phyloP scores from a whole-genome alignment of 164 flowering plant genomes.

The Annona cherimola region DNA sequence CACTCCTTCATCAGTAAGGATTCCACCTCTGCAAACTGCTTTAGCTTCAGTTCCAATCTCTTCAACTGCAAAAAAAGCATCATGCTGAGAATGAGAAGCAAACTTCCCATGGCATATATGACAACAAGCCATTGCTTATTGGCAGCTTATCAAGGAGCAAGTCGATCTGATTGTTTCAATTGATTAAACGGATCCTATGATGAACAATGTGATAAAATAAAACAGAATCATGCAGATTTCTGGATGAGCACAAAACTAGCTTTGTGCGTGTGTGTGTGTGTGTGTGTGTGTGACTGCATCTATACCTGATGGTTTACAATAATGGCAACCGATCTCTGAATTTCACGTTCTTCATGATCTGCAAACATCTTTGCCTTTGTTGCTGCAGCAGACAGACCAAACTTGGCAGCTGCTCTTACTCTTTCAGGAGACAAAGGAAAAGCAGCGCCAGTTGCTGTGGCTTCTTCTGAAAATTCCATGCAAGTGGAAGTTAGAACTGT shows the following conservation, averaged over 20 bases:
- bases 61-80: slow-evolving; percentile 49
- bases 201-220: neutral
- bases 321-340: slow-evolving; percentile 86
- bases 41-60: slow-evolving; percentile 86
- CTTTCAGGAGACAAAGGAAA: slow-evolving; percentile 48
- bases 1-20: slow-evolving; percentile 82
- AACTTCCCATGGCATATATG: neutral
- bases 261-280: neutral
- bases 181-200: no score
- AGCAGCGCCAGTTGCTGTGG: slow-evolving; percentile 18
- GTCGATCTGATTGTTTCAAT: neutral
- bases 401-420: slow-evolving; percentile 70
- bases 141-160: neutral
- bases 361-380: slow-evolving; percentile 89
- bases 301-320: slow-evolving; percentile 91
- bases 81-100: neutral
- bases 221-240: neutral
- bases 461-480: slow-evolving; percentile 27
- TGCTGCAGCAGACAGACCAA: slow-evolving; percentile 92
- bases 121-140: no score
- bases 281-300: neutral
- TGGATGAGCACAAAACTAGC: neutral
- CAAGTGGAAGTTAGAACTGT: neutral
- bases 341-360: slow-evolving; percentile 98
- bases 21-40: slow-evolving; percentile 95